Evolutionary conservation across 306 rosid species (phyloP).

Genomic region (Luffa acutangula): DNA sequence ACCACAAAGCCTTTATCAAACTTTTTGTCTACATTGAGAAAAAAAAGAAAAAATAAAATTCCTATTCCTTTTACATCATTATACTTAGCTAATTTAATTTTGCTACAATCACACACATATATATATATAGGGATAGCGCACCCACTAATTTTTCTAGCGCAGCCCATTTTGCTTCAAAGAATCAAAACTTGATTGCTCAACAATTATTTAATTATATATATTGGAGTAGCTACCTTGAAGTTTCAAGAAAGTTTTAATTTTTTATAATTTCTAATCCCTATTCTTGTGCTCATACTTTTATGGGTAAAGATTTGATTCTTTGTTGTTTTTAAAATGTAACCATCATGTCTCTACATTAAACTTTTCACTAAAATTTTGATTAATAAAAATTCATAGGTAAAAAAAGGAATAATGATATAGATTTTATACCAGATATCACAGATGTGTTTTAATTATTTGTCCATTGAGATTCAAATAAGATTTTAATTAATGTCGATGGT

Average conservation of each 20-base stretch:
- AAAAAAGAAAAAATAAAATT: not conserved
- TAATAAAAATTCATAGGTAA: not conserved
- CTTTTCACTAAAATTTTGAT: not conserved
- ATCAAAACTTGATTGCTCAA: not conserved
- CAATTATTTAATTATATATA: not conserved
- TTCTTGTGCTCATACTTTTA: not conserved
- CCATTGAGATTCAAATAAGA: no score
- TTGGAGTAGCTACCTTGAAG: not conserved
- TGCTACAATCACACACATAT: not conserved
- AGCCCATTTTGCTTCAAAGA: not conserved
- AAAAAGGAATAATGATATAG: no score
- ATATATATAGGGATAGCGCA: no score
- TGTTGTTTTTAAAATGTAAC: not conserved
- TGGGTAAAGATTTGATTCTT: not conserved
- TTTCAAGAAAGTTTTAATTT: not conserved
- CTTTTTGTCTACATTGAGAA: constrained; percentile 4
- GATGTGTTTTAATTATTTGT: no score
- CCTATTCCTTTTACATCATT: not conserved
- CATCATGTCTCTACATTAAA: not conserved
- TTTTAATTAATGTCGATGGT: no score
- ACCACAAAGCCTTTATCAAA: constrained; percentile 1
- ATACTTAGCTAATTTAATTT: not conserved
- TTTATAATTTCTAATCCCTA: not conserved
- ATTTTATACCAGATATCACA: no score
- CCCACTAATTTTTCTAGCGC: not conserved